Percentiles rank a stretch among this genome's conserved stretches.
These are phyloP conservation scores for Diaporthe longicolla DNA, from an alignment of 2,329 filamentous ascomycete species.

Conservation along the genomic window DNA sequence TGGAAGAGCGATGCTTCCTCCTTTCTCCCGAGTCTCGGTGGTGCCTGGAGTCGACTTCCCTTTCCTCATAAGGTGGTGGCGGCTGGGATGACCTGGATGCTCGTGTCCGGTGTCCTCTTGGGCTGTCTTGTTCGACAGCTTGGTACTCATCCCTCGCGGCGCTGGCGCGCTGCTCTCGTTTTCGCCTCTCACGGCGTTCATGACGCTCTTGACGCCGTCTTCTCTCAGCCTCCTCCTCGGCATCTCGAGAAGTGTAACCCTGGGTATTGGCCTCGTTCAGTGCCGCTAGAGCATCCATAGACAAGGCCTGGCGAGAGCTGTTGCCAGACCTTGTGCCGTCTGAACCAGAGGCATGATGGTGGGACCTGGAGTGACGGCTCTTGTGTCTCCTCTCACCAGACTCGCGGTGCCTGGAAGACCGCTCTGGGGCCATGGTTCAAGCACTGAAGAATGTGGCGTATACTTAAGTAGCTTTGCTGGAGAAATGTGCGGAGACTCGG, in stretches of 20 bases:
- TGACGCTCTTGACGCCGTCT: slow-evolving; percentile 39
- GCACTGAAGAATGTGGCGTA: slow-evolving; percentile 26
- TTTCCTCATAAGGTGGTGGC: slow-evolving; percentile 37
- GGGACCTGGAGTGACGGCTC: slow-evolving; percentile 44
- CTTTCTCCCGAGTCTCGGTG: slow-evolving; percentile 38
- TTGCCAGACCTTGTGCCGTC: slow-evolving; percentile 40
- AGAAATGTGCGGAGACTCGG: slow-evolving; percentile 22
- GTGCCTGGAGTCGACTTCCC: slow-evolving; percentile 24
- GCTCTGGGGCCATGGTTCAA: slow-evolving; percentile 34
- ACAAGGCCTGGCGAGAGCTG: slow-evolving; percentile 45
- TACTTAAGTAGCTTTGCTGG: slow-evolving; percentile 22
- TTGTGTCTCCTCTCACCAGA: slow-evolving; percentile 44
- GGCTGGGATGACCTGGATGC: slow-evolving; percentile 38
- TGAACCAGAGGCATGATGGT: slow-evolving; percentile 40
- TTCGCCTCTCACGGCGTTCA: slow-evolving; percentile 41
- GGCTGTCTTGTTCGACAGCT: slow-evolving; percentile 39
- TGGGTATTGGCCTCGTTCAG: slow-evolving; percentile 45
- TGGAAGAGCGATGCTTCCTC: slow-evolving; percentile 37
- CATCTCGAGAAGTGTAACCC: slow-evolving; percentile 12
- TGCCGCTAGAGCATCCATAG: slow-evolving; percentile 47
- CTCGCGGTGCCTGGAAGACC: slow-evolving; percentile 43
- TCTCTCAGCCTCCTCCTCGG: slow-evolving; percentile 41
- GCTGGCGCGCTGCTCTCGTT: slow-evolving; percentile 39
- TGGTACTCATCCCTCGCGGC: slow-evolving; percentile 40
- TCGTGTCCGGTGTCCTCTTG: slow-evolving; percentile 35